These are phyloP conservation scores for Myxozyma mucilagina DNA, from an alignment of 805 yeast genomes.

Conservation along the genomic window DNA sequence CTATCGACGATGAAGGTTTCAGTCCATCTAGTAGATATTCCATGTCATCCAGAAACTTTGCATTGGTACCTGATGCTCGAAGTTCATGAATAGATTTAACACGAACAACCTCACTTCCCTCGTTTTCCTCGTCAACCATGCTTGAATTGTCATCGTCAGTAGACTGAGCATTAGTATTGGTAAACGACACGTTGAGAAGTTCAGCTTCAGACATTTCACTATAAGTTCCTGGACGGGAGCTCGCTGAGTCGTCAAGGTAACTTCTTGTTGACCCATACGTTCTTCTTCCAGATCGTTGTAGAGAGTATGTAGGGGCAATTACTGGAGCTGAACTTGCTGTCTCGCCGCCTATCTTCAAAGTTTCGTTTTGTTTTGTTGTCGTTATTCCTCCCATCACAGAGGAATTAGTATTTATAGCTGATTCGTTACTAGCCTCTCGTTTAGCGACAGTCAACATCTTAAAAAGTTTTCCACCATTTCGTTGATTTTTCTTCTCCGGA, in stretches of 20 bases:
- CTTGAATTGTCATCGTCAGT: neutral
- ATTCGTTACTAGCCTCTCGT: neutral
- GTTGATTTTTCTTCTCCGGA: no score
- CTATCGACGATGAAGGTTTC: neutral
- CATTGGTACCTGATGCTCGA: slow-evolving; percentile 32
- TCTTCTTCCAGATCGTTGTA: slow-evolving; percentile 5
- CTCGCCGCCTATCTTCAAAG: neutral
- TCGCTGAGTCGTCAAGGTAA: slow-evolving; percentile 17
- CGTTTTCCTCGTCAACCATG: slow-evolving; percentile 4
- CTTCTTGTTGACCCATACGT: slow-evolving; percentile 29
- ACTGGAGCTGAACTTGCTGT: neutral
- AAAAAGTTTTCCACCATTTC: slow-evolving; percentile 1
- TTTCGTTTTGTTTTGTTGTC: neutral
- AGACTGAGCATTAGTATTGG: neutral
- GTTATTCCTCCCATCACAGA: neutral
- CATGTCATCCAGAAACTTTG: slow-evolving; percentile 32
- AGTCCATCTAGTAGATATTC: slow-evolving; percentile 33
- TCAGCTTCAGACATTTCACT: slow-evolving; percentile 19
- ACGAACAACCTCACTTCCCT: neutral
- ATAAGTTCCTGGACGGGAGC: slow-evolving; percentile 2
- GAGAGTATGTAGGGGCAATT: neutral
- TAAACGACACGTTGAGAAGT: neutral
- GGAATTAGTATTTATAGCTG: neutral
- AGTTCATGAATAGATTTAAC: slow-evolving; percentile 32
- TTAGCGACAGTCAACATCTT: slow-evolving; percentile 6